These are phyloP conservation scores for Acanthamoeba polyphaga DNA, from an alignment of 208 protist species.

Conservation along the genomic window DNA sequence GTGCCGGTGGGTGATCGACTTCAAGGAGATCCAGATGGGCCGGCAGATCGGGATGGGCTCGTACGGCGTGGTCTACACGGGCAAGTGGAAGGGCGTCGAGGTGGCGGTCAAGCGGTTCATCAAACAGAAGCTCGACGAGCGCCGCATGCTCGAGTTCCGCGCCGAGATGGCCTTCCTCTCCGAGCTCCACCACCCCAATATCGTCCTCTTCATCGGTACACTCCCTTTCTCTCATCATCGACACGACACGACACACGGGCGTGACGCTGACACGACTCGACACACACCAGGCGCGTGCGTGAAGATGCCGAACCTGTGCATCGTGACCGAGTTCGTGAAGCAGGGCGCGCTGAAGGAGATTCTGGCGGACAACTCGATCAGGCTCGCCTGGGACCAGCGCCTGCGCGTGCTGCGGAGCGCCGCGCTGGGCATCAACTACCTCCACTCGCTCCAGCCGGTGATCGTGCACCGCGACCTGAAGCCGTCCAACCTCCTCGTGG, in stretches of 20 bases:
- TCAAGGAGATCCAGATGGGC: conserved; percentile 53
- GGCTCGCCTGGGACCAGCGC: no score
- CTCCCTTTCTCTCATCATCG: no score
- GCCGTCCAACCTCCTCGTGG: no score
- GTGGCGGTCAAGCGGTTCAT: conserved; percentile 72
- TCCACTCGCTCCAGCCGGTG: no score
- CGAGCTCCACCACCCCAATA: conserved; percentile 74
- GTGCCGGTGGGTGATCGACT: conserved; percentile 68
- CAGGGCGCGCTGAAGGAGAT: no score
- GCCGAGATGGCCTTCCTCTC: conserved; percentile 74
- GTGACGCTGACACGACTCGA: no score
- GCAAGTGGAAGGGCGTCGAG: conserved; percentile 73
- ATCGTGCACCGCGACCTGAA: no score
- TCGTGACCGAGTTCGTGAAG: conserved; percentile 75
- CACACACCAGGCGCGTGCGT: no score
- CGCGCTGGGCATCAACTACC: no score
- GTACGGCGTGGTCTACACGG: conserved; percentile 67
- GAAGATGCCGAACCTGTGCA: conserved; percentile 73
- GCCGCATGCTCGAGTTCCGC: conserved; percentile 61
- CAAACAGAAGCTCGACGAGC: conserved; percentile 71
- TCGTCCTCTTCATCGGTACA: conserved; percentile 72
- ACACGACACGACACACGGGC: no score
- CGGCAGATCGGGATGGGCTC: conserved; percentile 49
- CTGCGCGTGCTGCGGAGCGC: no score
- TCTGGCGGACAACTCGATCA: no score